Evolutionary conservation across 192 early-diverging fungal genomes (phyloP), one percentile per base, ranked within the genome.

Genomic region (Geranomyces variabilis): DNA sequence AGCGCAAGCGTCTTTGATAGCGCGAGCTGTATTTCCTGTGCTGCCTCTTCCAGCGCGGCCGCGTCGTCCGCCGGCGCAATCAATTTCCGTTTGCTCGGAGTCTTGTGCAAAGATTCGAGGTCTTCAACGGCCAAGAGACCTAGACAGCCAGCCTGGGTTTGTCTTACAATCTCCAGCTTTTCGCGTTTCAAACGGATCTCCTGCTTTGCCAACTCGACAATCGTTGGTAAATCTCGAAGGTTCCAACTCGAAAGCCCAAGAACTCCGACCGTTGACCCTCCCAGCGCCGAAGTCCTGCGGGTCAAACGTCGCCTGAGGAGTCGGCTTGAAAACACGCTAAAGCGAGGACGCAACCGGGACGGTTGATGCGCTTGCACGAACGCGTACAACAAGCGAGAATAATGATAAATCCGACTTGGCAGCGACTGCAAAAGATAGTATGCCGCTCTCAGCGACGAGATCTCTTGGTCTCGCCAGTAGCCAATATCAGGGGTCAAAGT

Each of bases 131-230:
- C 71, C 21, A 93, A 71, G n/a, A 87, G 46, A 7, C 93, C 93
- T 28, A 94, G 79, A 62, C 78, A 82, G 21, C 76, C 81, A 0
- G 91, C 88, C 53, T 92, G 83, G 28, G 80, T 75, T 30, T 87
- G 73, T 24, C 56, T 45, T 5, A 53, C 59, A 6, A 6, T 33
- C 45, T 72, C 69, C 46, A 77, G 48, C 46, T 47, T 66, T 41
- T 63, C 61, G n/a, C 70, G 13, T 29, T 73, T 77, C 17, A 30
- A 15, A 14, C 41, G 15, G 12, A 77, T 73, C 65, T 77, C 75
- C 31, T 36, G 45, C 28, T 62, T 34, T 12, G 75, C 66, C 30
- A 73, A 17, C 36, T 77, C 69, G 19, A 77, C 36, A 15, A 77
- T n/a, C 13, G 70, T 64, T 8, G 75, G 75, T 19, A 64, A 31